Conservation (phyloP, 148 eudicot genomes). For the Rhododendron ovatum region DNA sequence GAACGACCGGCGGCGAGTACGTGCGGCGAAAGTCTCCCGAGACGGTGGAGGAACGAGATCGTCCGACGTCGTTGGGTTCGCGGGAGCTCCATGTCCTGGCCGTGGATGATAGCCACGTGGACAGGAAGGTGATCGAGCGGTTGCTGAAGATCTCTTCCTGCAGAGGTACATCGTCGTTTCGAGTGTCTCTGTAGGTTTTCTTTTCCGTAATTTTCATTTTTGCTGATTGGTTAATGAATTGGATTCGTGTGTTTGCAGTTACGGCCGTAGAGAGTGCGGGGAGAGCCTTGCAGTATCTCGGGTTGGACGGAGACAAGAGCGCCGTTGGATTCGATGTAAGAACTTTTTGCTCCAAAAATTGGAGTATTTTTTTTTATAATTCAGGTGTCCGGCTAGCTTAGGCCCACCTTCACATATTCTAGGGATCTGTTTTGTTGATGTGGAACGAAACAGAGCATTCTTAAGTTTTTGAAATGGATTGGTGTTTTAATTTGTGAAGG, state of each 20-base stretch:
- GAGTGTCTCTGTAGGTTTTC: neutral
- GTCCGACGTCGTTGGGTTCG: neutral
- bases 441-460: neutral
- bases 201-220: neutral
- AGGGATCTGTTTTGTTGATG: neutral
- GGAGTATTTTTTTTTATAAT: neutral
- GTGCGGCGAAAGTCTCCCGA: neutral
- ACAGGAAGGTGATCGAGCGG: slow-evolving; percentile 54
- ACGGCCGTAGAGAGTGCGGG: slow-evolving; percentile 53
- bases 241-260: slow-evolving; percentile 24
- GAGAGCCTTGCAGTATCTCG: slow-evolving; percentile 57
- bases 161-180: slow-evolving; percentile 30
- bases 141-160: slow-evolving; percentile 51
- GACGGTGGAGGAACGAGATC: neutral
- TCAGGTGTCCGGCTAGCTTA: too few species aligned
- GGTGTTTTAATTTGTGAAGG: slow-evolving; percentile 39
- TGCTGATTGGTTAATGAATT: neutral
- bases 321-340: slow-evolving; percentile 39
- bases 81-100: slow-evolving; percentile 57
- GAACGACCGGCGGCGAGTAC: neutral
- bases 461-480: neutral
- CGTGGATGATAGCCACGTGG: slow-evolving; percentile 60
- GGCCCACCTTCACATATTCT: too few species aligned
- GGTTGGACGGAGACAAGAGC: slow-evolving; percentile 50
- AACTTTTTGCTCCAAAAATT: neutral